These are phyloP conservation scores for Syncephalastrum contaminatum DNA, from an alignment of 371 early-diverging fungal species.

Conservation along the genomic window DNA sequence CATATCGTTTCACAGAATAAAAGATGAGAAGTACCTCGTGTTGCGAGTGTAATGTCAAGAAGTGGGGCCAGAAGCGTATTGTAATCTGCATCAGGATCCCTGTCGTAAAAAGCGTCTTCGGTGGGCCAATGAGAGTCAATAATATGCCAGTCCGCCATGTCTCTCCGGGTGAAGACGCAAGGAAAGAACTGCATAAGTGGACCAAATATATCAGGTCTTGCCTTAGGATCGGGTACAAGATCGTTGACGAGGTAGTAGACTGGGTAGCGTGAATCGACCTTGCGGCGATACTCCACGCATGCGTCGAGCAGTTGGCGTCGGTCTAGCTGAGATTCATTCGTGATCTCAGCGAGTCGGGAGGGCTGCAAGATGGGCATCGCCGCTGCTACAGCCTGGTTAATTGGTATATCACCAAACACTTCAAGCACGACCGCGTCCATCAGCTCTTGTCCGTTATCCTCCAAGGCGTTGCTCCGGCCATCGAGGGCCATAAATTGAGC, in stretches of 20 bases:
- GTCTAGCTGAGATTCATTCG: slow-evolving; percentile 9
- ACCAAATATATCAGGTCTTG: slow-evolving; percentile 36
- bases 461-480: slow-evolving; percentile 15
- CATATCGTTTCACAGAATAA: background rate
- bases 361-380: slow-evolving; percentile 32
- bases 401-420: slow-evolving; percentile 48
- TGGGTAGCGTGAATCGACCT: slow-evolving; percentile 34
- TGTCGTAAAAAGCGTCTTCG: background rate
- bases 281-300: slow-evolving; percentile 37
- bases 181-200: slow-evolving; percentile 36
- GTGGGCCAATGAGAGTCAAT: slow-evolving; percentile 25
- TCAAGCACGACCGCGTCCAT: slow-evolving; percentile 41
- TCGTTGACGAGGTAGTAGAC: slow-evolving; percentile 43
- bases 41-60: slow-evolving; percentile 38
- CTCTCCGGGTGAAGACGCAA: slow-evolving; percentile 34
- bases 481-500: slow-evolving; percentile 30
- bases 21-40: slow-evolving; percentile 26
- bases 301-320: slow-evolving; percentile 31
- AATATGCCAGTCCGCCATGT: slow-evolving; percentile 32
- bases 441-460: slow-evolving; percentile 21
- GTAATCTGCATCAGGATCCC: slow-evolving; percentile 22
- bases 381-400: slow-evolving; percentile 45
- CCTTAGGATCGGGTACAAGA: slow-evolving; percentile 23
- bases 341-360: slow-evolving; percentile 19
- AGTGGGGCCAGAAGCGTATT: slow-evolving; percentile 32